Evolutionary conservation across 2,329 filamentous ascomycete genomes (phyloP), one percentile per base, ranked within the genome.

Genomic region (Aspergillus fumigatiaffinis): DNA sequence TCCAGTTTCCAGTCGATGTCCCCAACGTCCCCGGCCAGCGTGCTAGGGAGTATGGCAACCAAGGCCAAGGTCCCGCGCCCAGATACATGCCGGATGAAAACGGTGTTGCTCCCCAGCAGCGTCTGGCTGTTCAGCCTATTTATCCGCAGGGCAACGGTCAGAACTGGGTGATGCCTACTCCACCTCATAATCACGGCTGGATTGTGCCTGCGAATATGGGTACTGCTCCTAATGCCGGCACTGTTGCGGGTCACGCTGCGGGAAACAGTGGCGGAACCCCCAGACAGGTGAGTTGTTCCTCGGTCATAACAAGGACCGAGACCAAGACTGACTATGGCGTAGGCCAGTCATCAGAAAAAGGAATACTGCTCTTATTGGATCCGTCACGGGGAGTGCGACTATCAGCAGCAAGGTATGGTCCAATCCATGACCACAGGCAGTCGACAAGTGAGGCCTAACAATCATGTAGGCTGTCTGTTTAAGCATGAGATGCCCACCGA

Each of bases 281-380:
- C 20, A 63, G 60, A 57, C 62, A 66, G 55, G 66, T 68, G 55
- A 51, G 66, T 62, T 50, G 28, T 56, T 55, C 35, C 29, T n/a
- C 17, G 46, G 12, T 32, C 38, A 25, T 1, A 7, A 49, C n/a
- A 20, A 32, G 42, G 35, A 17, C 10, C 49, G 26, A 28, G 25
- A 7, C 21, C 35, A 44, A 49, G 26, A n/a, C 49, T 65, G 52
- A 66, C 55, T 32, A 26, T 52, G 29, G n/a, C 38, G 4, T 51
- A 58, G 52, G 52, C 57, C 49, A 26, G 52, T 25, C 51, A 61
- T 29, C 20, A 53, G 5, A 84, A 83, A 66, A 96, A 96, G 71
- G 78, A 88, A 25, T 96, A 89, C 73, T 96, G 92, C 75, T 90
- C 91, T 57, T 91, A 93, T 73, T 97, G 92, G 92, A 87, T 96